Evolutionary conservation across 306 rosid genomes (phyloP), one percentile per base, ranked within the genome.

Genomic region (Bauhinia variegata): DNA sequence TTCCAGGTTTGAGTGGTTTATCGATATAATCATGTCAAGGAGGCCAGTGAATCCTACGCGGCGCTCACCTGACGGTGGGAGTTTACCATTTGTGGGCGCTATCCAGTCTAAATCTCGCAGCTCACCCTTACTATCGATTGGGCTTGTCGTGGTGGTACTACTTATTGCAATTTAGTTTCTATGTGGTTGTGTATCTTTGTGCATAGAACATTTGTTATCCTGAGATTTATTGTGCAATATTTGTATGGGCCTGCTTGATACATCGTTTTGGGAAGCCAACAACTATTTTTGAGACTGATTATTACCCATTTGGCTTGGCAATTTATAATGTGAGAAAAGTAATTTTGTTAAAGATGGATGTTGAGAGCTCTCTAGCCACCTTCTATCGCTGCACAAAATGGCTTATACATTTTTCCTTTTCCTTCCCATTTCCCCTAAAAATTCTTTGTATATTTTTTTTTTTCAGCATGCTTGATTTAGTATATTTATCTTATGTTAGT

Each of bases 1-100:
- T 76, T 68, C 23, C 67, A 76, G 80, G 70, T 78, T 59, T 75
- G 73, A 71, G 70, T 74, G 90, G 73, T 31, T 31, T 78, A 43
- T 8, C 70, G 65, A 67, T 44, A 78, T 23, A 74, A 83, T 65
- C 79, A 93, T 93, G 99, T 93, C 97, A 74, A 90, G 99, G 88
- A 85, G 99, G 80, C 95, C 90, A 9, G 97, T 77, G 56, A 90
- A 85, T 85, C 95, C 93, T 64, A 70, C 90, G 3, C 88, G 97
- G 7, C 99, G 87, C 74, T 58, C 83, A 66, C 85, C 62, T 75
- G 99, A 90, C 47, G 90, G 79, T 62, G 88, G 79, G 70, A 80
- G 85, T 70, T 69, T 88, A 28, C 95, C 97, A 0, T 84, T 90
- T 72, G 87, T 83, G 47, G 82, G 86, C 31, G 54, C 75, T 4